Evolutionary conservation across 2,329 filamentous ascomycete species (phyloP).

Genomic region (Chaetomium olivaceum): DNA sequence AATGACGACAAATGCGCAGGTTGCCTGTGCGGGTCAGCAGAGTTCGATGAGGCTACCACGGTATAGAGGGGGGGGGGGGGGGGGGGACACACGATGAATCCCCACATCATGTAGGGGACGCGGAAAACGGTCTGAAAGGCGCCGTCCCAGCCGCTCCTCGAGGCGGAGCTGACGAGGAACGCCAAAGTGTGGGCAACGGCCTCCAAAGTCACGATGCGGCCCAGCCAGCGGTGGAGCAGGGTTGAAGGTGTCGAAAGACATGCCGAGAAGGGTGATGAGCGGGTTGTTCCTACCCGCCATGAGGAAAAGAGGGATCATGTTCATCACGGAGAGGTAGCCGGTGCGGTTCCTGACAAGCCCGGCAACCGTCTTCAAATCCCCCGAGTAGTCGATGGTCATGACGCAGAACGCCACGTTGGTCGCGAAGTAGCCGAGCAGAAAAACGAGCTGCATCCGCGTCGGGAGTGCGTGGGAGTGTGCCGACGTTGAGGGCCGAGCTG

Average conservation of each 20-base stretch:
- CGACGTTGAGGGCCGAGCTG: slow-evolving; percentile 59
- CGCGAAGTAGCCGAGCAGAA: slow-evolving; percentile 67
- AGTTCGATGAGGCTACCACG: neutral
- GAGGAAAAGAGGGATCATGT: slow-evolving; percentile 76
- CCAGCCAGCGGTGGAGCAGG: slow-evolving; percentile 77
- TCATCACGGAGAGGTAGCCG: slow-evolving; percentile 69
- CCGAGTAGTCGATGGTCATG: slow-evolving; percentile 61
- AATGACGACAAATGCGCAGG: slow-evolving; percentile 61
- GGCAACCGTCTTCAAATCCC: slow-evolving; percentile 46
- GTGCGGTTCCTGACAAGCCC: slow-evolving; percentile 65
- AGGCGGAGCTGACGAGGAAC: slow-evolving; percentile 51
- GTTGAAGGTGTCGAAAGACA: slow-evolving; percentile 83
- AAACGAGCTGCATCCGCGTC: slow-evolving; percentile 71
- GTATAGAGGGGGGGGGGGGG: neutral
- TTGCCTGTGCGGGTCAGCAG: slow-evolving; percentile 47
- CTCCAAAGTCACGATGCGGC: slow-evolving; percentile 72
- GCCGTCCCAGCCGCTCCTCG: slow-evolving; percentile 49
- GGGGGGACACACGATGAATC: slow-evolving; percentile 59
- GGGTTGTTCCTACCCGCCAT: slow-evolving; percentile 78
- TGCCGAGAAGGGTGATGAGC: slow-evolving; percentile 67
- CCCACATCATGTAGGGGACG: slow-evolving; percentile 57
- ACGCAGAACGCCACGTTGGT: slow-evolving; percentile 79
- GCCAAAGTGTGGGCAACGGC: slow-evolving; percentile 65
- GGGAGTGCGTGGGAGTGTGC: slow-evolving; percentile 78
- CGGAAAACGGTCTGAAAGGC: slow-evolving; percentile 41